These are phyloP conservation scores for Trichoderma lentiforme DNA, from an alignment of 2,329 filamentous ascomycete species.

Conservation along the genomic window DNA sequence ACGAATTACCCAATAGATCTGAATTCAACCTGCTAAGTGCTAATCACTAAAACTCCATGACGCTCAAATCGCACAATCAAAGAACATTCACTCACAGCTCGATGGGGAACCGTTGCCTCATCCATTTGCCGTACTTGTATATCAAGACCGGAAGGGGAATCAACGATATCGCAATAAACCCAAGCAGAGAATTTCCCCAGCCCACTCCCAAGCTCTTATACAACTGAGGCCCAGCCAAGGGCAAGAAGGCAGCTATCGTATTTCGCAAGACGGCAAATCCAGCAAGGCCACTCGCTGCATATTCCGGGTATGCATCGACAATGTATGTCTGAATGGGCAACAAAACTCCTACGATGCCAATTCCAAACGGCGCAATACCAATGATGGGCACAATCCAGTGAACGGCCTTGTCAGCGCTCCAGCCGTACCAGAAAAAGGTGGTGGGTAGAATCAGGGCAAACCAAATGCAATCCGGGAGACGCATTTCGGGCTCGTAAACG, in stretches of 20 bases:
- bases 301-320: conserved; percentile 33
- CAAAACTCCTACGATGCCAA: neutral
- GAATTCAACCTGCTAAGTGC: neutral
- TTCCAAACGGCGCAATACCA: conserved; percentile 25
- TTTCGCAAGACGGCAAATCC: conserved; percentile 40
- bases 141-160: conserved; percentile 4
- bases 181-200: conserved; percentile 50
- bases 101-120: neutral
- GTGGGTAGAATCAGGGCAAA: conserved; percentile 32
- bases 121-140: conserved; percentile 4
- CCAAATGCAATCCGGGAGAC: conserved; percentile 33
- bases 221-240: conserved; percentile 62
- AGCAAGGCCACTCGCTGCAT: conserved; percentile 20
- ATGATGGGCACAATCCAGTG: conserved; percentile 37
- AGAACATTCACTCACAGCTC: neutral
- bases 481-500: conserved; percentile 30
- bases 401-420: conserved; percentile 31
- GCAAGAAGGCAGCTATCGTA: conserved; percentile 65
- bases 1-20: too few species aligned
- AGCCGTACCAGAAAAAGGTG: conserved; percentile 37
- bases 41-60: neutral
- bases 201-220: conserved; percentile 60
- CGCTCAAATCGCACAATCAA: neutral
- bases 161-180: conserved; percentile 40
- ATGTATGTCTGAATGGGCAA: conserved; percentile 41